Percentiles rank a stretch among this genome's conserved stretches.
Evolutionary conservation across 257 asterid species (phyloP).

Genomic region (Paraleonurus japonicus): DNA sequence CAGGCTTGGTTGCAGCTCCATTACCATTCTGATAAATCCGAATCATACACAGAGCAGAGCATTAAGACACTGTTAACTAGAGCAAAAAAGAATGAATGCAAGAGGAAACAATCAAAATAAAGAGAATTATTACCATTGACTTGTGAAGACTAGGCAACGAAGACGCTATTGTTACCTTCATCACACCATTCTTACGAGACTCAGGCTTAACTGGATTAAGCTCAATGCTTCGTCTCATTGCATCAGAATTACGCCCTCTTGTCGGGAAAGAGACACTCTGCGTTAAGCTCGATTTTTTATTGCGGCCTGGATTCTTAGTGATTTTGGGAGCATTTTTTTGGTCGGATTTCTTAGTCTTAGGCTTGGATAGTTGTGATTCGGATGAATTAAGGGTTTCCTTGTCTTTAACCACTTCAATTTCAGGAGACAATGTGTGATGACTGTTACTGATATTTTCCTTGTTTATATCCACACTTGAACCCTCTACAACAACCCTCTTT

Average conservation of each 20-base stretch:
- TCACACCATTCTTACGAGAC: constrained; percentile 29
- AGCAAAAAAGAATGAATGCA: not conserved
- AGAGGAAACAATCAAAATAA: not conserved
- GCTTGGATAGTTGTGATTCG: not conserved
- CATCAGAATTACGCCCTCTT: constrained; percentile 46
- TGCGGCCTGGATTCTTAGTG: constrained; percentile 45
- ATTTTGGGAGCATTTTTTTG: constrained; percentile 33
- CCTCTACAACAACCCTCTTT: constrained; percentile 27
- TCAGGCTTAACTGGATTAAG: constrained; percentile 38
- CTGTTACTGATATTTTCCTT: constrained; percentile 22
- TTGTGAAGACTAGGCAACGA: constrained; percentile 35
- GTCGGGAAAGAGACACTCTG: constrained; percentile 70
- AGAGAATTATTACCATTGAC: constrained; percentile 36
- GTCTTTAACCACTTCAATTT: not conserved
- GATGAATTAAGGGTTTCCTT: not conserved
- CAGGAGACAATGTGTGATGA: constrained; percentile 11
- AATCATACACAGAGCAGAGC: constrained; percentile 35
- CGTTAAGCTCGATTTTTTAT: constrained; percentile 38
- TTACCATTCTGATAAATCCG: constrained; percentile 19
- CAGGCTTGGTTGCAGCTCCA: constrained; percentile 34
- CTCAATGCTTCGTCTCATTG: constrained; percentile 57
- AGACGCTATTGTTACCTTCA: constrained; percentile 21
- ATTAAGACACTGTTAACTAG: not conserved
- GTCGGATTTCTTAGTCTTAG: constrained; percentile 23
- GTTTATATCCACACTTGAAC: constrained; percentile 30